Evolutionary conservation across 2,329 filamentous ascomycete genomes (phyloP), one percentile per base, ranked within the genome.

Genomic region (Metarhizium album): DNA sequence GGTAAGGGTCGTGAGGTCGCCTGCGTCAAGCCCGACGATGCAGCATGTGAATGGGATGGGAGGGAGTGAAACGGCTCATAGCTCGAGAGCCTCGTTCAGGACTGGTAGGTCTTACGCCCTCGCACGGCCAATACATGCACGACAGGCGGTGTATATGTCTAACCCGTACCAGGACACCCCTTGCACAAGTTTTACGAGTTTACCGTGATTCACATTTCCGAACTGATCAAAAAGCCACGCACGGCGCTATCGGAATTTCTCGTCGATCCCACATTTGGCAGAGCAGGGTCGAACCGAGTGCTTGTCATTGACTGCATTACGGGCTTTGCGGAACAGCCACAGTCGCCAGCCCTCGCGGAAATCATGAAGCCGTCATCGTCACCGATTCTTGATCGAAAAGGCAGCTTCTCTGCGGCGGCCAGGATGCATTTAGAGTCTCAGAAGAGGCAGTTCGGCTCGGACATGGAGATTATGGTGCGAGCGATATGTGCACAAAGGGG

Each of bases 401-500:
- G 62, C 46, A 67, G 65, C 54, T 70, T 70, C 57, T 67, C 68
- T 27, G 70, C 74, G 2, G 70, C 71, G 16, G 67, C 70, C 31
- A 73, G 74, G 58, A 80, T 80, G 76, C 74, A 76, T 57, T 71
- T 77, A 38, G 76, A 79, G 61, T 77, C 76, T 3, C 67, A 76
- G 24, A 70, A 75, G 53, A 70, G 82, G 23, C 77, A 81, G 38
- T 79, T 79, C 51, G 78, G 78, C 1, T 83, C 79, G 13, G 81
- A 84, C 58, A 71, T 86, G 61, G 84, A 89, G 65, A 75, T 90
- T 8, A 67, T 90, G 48, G 83, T 83, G 1, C 73, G 86, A 46
- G 85, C 86, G 2, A 74, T 87, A 57, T 90, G 87, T 62, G 83
- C 86, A 1, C 81, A 87, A 60, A 80, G 77, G 57, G 86, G 86